Evolutionary conservation across 192 early-diverging fungal species (phyloP).

Genomic region (Umbelopsis ramanniana): DNA sequence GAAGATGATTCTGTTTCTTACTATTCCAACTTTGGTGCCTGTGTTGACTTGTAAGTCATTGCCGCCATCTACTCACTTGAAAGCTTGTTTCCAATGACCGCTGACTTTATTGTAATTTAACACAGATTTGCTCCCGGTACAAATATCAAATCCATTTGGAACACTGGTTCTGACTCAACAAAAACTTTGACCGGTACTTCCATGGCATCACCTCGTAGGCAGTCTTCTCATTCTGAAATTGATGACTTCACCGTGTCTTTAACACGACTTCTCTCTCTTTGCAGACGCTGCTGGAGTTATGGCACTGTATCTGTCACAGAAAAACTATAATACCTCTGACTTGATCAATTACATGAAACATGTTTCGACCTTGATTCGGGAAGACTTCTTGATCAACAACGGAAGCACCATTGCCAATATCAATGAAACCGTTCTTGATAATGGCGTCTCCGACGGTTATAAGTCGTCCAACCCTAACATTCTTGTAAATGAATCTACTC

Average conservation of each 20-base stretch:
- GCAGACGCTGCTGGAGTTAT: conserved; percentile 56
- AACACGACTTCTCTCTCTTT: neutral
- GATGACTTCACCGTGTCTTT: neutral
- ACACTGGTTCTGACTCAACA: conserved; percentile 58
- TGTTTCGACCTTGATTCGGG: conserved; percentile 26
- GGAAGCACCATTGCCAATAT: neutral
- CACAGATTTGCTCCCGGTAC: conserved; percentile 54
- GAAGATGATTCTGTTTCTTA: conserved; percentile 56
- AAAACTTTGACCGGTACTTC: conserved; percentile 74
- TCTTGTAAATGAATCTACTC: conserved; percentile 8
- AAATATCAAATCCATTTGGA: conserved; percentile 61
- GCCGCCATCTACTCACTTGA: too few species aligned
- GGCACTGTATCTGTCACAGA: conserved; percentile 48
- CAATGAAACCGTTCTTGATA: conserved; percentile 38
- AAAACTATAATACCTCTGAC: conserved; percentile 31
- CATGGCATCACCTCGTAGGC: conserved; percentile 80
- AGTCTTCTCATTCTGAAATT: neutral
- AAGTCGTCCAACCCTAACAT: neutral
- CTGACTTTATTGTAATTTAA: neutral
- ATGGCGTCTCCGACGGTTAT: conserved; percentile 28
- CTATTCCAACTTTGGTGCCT: conserved; percentile 63
- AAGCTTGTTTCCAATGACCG: too few species aligned
- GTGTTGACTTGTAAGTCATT: conserved; percentile 52
- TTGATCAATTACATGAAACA: conserved; percentile 35
- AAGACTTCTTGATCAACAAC: conserved; percentile 36